Percentiles rank a stretch among this genome's conserved stretches.
phyloP scores from a whole-genome alignment of 2,329 filamentous ascomycete genomes.

The Biscogniauxia marginata region DNA sequence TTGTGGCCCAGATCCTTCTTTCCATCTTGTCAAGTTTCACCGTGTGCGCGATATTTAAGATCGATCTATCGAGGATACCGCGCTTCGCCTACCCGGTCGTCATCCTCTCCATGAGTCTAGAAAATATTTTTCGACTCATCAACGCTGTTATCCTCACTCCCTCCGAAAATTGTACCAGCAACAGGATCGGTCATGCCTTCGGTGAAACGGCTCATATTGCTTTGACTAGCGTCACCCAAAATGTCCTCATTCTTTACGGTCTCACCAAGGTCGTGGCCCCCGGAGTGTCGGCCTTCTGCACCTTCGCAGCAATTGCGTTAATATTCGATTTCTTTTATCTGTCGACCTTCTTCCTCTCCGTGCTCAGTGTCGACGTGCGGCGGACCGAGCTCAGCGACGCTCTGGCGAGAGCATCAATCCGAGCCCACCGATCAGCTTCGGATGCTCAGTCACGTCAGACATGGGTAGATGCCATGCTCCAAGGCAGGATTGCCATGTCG shows the following conservation, averaged over 20 bases:
- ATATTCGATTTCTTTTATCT: slow-evolving; percentile 77
- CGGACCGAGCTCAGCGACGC: slow-evolving; percentile 74
- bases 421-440: slow-evolving; percentile 28
- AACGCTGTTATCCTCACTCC: slow-evolving; percentile 74
- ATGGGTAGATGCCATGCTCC: slow-evolving; percentile 62
- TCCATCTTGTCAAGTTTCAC: slow-evolving; percentile 79
- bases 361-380: slow-evolving; percentile 76
- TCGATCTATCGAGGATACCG: slow-evolving; percentile 74
- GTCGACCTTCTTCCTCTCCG: slow-evolving; percentile 76
- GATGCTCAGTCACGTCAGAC: slow-evolving; percentile 38
- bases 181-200: slow-evolving; percentile 70
- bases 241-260: slow-evolving; percentile 63
- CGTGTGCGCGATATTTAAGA: slow-evolving; percentile 70
- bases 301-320: slow-evolving; percentile 72
- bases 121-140: slow-evolving; percentile 76
- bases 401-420: slow-evolving; percentile 55
- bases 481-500: slow-evolving; percentile 65
- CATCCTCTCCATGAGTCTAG: slow-evolving; percentile 73
- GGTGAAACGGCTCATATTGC: slow-evolving; percentile 71
- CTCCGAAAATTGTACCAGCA: slow-evolving; percentile 64
- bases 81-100: slow-evolving; percentile 73
- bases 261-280: slow-evolving; percentile 68
- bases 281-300: slow-evolving; percentile 72
- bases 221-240: slow-evolving; percentile 66
- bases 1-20: slow-evolving; percentile 66